Evolutionary conservation across 768 basidiomycete species (phyloP).

Genomic region (Mycena amicta): DNA sequence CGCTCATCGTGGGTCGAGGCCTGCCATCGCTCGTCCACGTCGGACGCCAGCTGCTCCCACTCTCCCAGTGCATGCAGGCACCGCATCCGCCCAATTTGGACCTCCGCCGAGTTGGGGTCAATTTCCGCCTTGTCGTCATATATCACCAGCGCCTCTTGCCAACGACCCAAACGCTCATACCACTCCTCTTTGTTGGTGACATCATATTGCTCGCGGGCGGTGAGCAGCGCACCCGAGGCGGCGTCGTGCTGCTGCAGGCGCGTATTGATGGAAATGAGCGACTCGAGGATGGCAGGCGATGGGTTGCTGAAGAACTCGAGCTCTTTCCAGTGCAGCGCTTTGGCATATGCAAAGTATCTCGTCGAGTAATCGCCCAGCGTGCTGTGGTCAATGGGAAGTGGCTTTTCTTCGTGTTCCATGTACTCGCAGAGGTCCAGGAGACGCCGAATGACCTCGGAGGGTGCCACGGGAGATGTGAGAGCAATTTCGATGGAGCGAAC

Average conservation of each 20-base stretch:
- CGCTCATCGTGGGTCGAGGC: constrained; percentile 82
- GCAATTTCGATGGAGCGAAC: constrained; percentile 89
- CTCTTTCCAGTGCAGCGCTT: constrained; percentile 98
- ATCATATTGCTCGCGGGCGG: constrained; percentile 89
- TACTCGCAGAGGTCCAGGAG: constrained; percentile 95
- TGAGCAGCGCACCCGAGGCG: constrained; percentile 93
- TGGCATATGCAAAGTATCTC: constrained; percentile 94
- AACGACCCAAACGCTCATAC: constrained; percentile 94
- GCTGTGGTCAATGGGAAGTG: constrained; percentile 90
- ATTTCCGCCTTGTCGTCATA: constrained; percentile 79
- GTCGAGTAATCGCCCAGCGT: constrained; percentile 93
- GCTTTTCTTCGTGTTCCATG: constrained; percentile 99
- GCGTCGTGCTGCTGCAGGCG: constrained; percentile 96
- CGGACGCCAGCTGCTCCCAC: constrained; percentile 88
- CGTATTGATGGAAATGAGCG: constrained; percentile 95
- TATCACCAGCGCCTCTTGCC: constrained; percentile 89
- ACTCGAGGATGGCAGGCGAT: constrained; percentile 88
- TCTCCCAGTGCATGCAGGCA: constrained; percentile 98
- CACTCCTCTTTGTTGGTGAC: constrained; percentile 95
- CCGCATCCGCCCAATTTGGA: constrained; percentile 90
- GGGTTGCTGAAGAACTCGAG: constrained; percentile 95
- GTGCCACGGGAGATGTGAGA: constrained; percentile 74
- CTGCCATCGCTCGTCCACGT: constrained; percentile 89
- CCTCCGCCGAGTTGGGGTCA: constrained; percentile 76
- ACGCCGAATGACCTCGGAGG: constrained; percentile 88